Evolutionary conservation across 2,329 filamentous ascomycete species (phyloP), one percentile per base, ranked within the genome.

Genomic region (Clarireedia hainanense): DNA sequence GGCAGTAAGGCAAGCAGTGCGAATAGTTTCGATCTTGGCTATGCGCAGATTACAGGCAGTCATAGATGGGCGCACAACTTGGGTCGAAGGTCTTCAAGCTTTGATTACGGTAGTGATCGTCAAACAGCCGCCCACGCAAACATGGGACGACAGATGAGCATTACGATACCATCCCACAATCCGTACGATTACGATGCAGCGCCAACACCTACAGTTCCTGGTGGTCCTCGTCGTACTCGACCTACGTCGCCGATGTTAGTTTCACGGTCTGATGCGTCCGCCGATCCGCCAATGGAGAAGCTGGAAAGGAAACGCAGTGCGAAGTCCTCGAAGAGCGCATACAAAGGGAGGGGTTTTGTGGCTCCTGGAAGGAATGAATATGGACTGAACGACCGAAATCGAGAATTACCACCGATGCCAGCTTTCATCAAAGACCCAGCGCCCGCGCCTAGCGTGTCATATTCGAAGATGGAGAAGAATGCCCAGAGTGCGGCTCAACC

Each of bases 181-280:
- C 55, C 62, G 23, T 68, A 79, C 63, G 81, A 86, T 64, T 84
- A 86, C 72, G 88, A 94, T 68, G 88, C 90, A 51, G 91, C 91
- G 26, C 91, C 92, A 14, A 92, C 86, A 39, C 92, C 92, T 5
- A 91, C 84, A 27, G 79, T 96, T 37, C 90, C 89, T 36, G 86
- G 80, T 49, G 91, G 91, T 5, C 89, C 91, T 56, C 83, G 90
- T 60, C 74, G 79, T 61, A 64, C 71, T 47, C 73, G 72, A 43
- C 72, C 75, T 24, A 65, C 71, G 55, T 69, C 68, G 45, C 70
- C 64, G 59, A 70, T 70, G 47, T 61, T 69, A 57, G 57, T 68
- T 45, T 61, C 63, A 24, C 62, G 60, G 36, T 58, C 60, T 15
- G 59, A 61, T 17, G 23, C 58, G 47, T 57, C 57, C 39, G 46